phyloP scores from a whole-genome alignment of 495 filamentous ascomycete genomes.

The Daldinia caldariorum region DNA sequence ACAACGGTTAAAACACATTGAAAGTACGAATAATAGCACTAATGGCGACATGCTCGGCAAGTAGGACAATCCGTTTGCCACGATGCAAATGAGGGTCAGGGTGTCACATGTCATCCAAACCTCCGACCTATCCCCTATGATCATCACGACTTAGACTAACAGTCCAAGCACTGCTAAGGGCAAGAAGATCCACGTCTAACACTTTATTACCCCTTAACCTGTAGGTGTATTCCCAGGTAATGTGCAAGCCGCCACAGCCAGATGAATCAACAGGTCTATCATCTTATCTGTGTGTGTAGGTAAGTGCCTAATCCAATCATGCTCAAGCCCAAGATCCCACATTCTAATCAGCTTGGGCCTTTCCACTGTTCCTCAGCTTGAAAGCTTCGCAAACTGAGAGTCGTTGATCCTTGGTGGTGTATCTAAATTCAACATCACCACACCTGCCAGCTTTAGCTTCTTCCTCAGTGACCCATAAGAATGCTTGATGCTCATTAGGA shows the following conservation, averaged over 20 bases:
- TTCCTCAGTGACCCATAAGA: conserved; percentile 57
- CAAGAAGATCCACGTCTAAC: conserved; percentile 13
- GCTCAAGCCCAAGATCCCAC: not conserved
- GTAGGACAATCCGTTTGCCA: not conserved
- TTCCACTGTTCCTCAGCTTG: conserved; percentile 33
- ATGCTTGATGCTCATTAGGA: conserved; percentile 56
- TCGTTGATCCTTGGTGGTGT: conserved; percentile 47
- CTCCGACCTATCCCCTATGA: conserved; percentile 4
- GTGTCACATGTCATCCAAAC: conserved; percentile 5
- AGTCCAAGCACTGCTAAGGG: conserved; percentile 2
- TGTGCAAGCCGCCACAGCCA: not conserved
- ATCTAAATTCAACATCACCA: conserved; percentile 46
- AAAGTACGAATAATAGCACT: not conserved
- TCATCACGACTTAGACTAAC: conserved; percentile 11
- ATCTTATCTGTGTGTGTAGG: conserved; percentile 3
- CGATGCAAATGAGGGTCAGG: not conserved
- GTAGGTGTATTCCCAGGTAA: not conserved
- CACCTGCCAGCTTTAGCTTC: conserved; percentile 48
- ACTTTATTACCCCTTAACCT: not conserved
- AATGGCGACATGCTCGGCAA: not conserved
- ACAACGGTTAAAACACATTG: conserved; percentile 1
- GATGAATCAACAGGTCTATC: not conserved
- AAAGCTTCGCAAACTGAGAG: conserved; percentile 47
- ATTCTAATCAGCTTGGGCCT: conserved; percentile 14
- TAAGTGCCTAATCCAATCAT: conserved; percentile 2